Conservation (phyloP, 2,329 filamentous ascomycete genomes). For the Paramyrothecium sp. region DNA sequence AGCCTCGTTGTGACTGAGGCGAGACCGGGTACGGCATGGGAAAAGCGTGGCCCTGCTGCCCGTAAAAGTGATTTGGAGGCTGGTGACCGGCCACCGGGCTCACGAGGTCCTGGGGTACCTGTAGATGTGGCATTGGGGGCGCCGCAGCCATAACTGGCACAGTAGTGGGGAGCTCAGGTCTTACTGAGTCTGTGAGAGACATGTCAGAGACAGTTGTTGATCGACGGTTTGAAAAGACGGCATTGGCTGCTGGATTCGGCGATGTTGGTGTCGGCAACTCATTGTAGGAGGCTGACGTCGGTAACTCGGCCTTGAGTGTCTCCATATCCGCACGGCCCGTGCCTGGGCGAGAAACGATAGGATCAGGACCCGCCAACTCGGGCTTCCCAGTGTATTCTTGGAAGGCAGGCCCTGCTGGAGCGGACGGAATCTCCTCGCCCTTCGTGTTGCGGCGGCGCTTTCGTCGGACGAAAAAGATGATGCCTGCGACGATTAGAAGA, state of each 20-base stretch:
- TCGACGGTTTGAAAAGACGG: background rate
- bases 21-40: background rate
- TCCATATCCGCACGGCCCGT: background rate
- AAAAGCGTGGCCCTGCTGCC: constrained; percentile 12
- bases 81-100: constrained; percentile 15
- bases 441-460: constrained; percentile 22
- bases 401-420: constrained; percentile 5
- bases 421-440: constrained; percentile 17
- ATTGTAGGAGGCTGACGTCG: background rate
- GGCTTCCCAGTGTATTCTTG: constrained; percentile 27
- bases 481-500: constrained; percentile 22
- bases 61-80: constrained; percentile 9
- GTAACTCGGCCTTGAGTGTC: background rate
- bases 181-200: constrained; percentile 23
- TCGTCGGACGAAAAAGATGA: constrained; percentile 35
- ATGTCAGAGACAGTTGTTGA: constrained; percentile 9
- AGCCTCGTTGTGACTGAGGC: background rate
- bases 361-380: constrained; percentile 17
- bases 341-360: background rate
- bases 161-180: constrained; percentile 15
- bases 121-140: constrained; percentile 14
- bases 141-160: constrained; percentile 3
- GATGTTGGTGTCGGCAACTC: background rate
- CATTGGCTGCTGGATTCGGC: background rate
- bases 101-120: constrained; percentile 20